phyloP scores from a whole-genome alignment of 1,284 basidiomycete species.

The Trichosporon ovoides region DNA sequence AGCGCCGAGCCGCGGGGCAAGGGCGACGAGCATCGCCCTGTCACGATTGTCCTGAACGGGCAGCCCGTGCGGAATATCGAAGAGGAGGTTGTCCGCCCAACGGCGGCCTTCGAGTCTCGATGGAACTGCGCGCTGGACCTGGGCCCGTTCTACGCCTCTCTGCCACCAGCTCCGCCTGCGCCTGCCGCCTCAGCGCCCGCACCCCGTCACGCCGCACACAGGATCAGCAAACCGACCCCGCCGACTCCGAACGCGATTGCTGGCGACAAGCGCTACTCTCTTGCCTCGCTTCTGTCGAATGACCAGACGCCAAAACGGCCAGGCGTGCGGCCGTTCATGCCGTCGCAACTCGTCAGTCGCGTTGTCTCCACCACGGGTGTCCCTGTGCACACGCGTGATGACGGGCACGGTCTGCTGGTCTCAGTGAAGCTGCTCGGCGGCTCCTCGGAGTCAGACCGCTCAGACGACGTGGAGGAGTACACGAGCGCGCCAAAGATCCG shows the following conservation, averaged over 20 bases:
- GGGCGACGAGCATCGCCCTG: constrained; percentile 62
- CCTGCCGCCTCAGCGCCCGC: constrained; percentile 10
- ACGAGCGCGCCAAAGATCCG: not conserved
- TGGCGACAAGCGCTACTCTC: constrained; percentile 47
- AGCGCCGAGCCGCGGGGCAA: constrained; percentile 13
- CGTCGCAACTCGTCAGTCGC: constrained; percentile 16
- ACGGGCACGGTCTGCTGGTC: constrained; percentile 55
- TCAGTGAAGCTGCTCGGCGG: constrained; percentile 61
- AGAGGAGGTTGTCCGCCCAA: constrained; percentile 50
- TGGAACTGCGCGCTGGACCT: constrained; percentile 86
- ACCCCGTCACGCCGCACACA: constrained; percentile 7
- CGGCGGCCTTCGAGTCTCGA: constrained; percentile 65
- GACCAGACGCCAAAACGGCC: not conserved
- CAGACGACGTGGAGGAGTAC: not conserved
- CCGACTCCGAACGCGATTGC: constrained; percentile 38
- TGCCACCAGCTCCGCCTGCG: constrained; percentile 21
- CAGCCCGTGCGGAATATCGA: constrained; percentile 51
- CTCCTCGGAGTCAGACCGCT: constrained; percentile 67
- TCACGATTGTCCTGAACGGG: constrained; percentile 70
- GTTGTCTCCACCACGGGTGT: constrained; percentile 9
- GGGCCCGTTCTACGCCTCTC: constrained; percentile 47
- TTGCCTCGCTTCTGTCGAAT: constrained; percentile 34
- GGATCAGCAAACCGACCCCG: constrained; percentile 11
- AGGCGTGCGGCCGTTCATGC: constrained; percentile 11
- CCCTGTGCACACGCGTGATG: not conserved